Conservation (phyloP, 2,329 filamentous ascomycete genomes). For the Colletotrichum cereale region DNA sequence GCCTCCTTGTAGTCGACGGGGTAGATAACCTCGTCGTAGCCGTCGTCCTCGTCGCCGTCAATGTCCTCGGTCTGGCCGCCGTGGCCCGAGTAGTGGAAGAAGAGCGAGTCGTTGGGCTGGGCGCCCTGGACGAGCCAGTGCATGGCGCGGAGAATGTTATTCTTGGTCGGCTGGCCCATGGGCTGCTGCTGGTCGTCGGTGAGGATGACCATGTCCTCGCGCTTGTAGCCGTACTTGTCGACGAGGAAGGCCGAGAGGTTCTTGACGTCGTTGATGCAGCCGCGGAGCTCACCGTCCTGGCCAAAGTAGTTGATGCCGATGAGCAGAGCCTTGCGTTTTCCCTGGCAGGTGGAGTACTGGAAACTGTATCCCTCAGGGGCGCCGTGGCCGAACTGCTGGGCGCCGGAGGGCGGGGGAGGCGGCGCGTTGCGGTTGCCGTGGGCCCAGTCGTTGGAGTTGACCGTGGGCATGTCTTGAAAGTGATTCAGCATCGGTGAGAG, state of each 20-base stretch:
- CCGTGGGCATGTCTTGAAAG: conserved; percentile 39
- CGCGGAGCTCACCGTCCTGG: conserved; percentile 77
- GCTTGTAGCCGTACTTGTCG: conserved; percentile 76
- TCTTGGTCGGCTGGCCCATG: conserved; percentile 79
- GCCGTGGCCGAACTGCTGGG: conserved; percentile 74
- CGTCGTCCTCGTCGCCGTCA: conserved; percentile 83
- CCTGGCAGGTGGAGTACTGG: conserved; percentile 82
- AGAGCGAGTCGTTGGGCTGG: conserved; percentile 79
- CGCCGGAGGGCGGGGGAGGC: conserved; percentile 61
- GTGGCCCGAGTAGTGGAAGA: conserved; percentile 84
- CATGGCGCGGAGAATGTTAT: conserved; percentile 81
- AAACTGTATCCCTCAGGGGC: conserved; percentile 78
- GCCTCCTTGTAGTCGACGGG: conserved; percentile 77
- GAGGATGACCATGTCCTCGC: conserved; percentile 84
- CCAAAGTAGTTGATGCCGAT: conserved; percentile 88
- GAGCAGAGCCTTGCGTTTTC: conserved; percentile 78
- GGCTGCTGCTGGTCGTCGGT: conserved; percentile 81
- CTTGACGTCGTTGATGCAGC: conserved; percentile 85
- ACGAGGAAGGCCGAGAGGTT: conserved; percentile 81
- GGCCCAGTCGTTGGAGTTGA: conserved; percentile 47
- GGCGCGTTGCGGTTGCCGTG: conserved; percentile 47
- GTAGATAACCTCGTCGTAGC: conserved; percentile 83
- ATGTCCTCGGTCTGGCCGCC: conserved; percentile 80
- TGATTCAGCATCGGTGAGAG: conserved; percentile 10
- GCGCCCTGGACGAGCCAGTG: conserved; percentile 80